These are phyloP conservation scores for Patellaria atrata DNA, from an alignment of 495 filamentous ascomycete genomes.

Conservation along the genomic window DNA sequence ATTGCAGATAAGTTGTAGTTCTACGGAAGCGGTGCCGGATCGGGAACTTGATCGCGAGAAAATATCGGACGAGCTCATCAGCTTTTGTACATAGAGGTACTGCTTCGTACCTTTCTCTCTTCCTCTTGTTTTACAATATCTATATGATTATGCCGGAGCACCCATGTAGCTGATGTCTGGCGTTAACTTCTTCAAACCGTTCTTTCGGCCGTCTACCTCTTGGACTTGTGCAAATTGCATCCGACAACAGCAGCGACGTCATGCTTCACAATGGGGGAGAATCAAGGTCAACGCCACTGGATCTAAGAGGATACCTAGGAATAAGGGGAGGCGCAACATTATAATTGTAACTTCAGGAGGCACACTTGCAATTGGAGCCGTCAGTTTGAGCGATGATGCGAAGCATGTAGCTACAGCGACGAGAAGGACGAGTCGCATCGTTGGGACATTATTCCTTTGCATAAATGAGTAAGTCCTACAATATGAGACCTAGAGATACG, in stretches of 20 bases:
- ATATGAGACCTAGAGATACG: background rate
- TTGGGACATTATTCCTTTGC: conserved; percentile 55
- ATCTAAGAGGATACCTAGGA: conserved; percentile 1
- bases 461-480: conserved; percentile 67
- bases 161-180: too few species aligned
- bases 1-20: too few species aligned
- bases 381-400: conserved; percentile 56
- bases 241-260: conserved; percentile 10
- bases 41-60: too few species aligned
- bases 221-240: conserved; percentile 20
- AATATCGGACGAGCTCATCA: too few species aligned
- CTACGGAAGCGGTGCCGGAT: too few species aligned
- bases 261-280: conserved; percentile 5
- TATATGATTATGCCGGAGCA: too few species aligned
- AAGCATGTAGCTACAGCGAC: conserved; percentile 60
- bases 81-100: too few species aligned
- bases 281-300: conserved; percentile 10
- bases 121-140: too few species aligned
- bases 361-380: conserved; percentile 38
- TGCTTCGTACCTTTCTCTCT: too few species aligned
- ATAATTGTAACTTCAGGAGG: conserved; percentile 39
- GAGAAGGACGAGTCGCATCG: conserved; percentile 69
- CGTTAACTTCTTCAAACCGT: conserved; percentile 5
- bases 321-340: conserved; percentile 19
- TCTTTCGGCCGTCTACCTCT: conserved; percentile 7